Evolutionary conservation across 306 rosid species (phyloP).

Genomic region (Prunus fruticosa): DNA sequence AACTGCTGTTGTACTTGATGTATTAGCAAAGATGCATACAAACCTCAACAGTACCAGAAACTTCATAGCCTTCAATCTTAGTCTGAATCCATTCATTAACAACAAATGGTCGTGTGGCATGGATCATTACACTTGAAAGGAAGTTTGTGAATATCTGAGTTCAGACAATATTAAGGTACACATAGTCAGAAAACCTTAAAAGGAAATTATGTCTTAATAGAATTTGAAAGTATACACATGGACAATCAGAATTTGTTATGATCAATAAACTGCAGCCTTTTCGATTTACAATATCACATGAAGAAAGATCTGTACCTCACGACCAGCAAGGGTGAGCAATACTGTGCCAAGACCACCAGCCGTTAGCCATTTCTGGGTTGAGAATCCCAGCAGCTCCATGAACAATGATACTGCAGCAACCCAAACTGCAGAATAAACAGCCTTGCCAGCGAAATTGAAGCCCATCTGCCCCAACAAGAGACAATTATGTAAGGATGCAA

Average conservation of each 20-base stretch:
- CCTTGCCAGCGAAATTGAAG: conserved; percentile 91
- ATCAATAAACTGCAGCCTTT: conserved; percentile 7
- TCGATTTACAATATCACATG: conserved; percentile 14
- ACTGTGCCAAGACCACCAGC: conserved; percentile 99
- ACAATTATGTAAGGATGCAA: conserved; percentile 16
- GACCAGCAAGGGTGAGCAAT: conserved; percentile 92
- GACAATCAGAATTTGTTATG: conserved; percentile 15
- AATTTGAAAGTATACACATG: not conserved
- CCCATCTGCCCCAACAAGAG: conserved; percentile 66
- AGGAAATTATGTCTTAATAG: not conserved
- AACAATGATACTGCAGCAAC: conserved; percentile 94
- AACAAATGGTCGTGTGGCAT: conserved; percentile 89
- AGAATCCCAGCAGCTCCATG: conserved; percentile 97
- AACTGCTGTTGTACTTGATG: not conserved
- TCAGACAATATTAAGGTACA: conserved; percentile 27
- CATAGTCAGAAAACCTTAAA: conserved; percentile 10
- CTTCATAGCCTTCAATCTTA: conserved; percentile 96
- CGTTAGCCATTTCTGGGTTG: conserved; percentile 96
- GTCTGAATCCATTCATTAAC: conserved; percentile 95
- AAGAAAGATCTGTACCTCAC: conserved; percentile 70
- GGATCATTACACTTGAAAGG: conserved; percentile 96
- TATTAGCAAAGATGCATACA: conserved; percentile 28
- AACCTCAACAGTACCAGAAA: conserved; percentile 98
- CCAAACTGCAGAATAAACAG: conserved; percentile 89
- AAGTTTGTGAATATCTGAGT: conserved; percentile 94